Evolutionary conservation across 2,329 filamentous ascomycete species (phyloP).

Genomic region (Paraconiothyrium brasiliense): DNA sequence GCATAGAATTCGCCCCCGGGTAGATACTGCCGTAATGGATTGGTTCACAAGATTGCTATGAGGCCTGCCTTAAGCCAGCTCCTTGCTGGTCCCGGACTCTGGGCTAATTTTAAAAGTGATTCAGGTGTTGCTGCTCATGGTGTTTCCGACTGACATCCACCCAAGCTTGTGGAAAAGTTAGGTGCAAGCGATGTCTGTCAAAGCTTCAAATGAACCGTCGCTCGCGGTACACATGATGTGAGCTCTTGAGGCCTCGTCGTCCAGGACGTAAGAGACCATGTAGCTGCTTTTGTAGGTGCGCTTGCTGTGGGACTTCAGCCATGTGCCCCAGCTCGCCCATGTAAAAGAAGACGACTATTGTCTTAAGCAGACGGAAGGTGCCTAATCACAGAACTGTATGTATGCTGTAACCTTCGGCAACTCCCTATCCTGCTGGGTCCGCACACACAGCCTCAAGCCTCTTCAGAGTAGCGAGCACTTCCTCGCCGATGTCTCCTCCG

Average conservation of each 20-base stretch:
- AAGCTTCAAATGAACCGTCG: background rate
- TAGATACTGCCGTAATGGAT: no score
- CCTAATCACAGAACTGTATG: background rate
- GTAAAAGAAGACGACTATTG: background rate
- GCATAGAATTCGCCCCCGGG: background rate
- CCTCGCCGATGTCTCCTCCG: conserved; percentile 69
- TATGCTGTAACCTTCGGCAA: background rate
- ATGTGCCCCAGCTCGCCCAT: background rate
- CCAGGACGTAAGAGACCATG: background rate
- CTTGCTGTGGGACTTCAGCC: background rate
- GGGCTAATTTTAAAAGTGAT: no score
- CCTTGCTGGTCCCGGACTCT: background rate
- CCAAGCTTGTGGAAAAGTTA: background rate
- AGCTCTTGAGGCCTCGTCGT: background rate
- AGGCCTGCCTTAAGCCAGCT: background rate
- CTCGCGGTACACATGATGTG: background rate
- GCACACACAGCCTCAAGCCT: conserved; percentile 70
- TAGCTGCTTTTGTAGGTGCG: background rate
- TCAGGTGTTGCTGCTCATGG: background rate
- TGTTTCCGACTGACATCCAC: background rate
- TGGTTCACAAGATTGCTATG: background rate
- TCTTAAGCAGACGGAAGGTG: background rate
- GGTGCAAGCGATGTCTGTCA: background rate
- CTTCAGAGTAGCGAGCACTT: conserved; percentile 73
- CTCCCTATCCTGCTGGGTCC: conserved; percentile 30